Evolutionary conservation across 352 stramenopile species (phyloP).

Genomic region (Globisporangium polare): DNA sequence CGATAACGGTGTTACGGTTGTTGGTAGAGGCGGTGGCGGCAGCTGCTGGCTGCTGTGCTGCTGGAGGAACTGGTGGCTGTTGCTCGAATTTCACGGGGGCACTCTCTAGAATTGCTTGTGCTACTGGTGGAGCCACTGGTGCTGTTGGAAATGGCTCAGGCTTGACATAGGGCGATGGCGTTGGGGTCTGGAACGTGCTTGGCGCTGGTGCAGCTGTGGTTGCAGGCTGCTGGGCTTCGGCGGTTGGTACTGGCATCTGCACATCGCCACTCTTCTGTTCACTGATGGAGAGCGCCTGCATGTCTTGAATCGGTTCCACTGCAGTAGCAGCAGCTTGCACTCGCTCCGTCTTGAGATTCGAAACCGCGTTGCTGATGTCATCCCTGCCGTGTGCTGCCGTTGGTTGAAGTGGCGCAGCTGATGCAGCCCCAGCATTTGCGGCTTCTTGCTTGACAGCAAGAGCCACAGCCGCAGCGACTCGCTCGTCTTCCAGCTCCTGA

Average conservation of each 20-base stretch:
- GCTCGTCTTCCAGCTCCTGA: conserved; percentile 9
- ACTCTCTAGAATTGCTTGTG: background rate
- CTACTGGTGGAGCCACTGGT: background rate
- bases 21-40: background rate
- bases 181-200: conserved; percentile 9
- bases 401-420: background rate
- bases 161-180: background rate
- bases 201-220: conserved; percentile 19
- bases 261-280: conserved; percentile 2
- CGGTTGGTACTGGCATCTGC: background rate
- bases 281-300: conserved; percentile 18
- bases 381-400: background rate
- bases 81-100: background rate
- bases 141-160: background rate
- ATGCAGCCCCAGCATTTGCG: background rate
- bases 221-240: background rate
- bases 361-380: background rate
- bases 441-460: conserved; percentile 1
- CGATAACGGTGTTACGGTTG: conserved; percentile 15
- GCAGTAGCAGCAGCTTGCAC: background rate
- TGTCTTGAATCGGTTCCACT: conserved; percentile 7
- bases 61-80: background rate
- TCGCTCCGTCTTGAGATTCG: conserved; percentile 22
- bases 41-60: background rate
- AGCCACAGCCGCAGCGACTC: background rate